phyloP scores from a whole-genome alignment of 495 filamentous ascomycete genomes.

The Penicillium nucicola region DNA sequence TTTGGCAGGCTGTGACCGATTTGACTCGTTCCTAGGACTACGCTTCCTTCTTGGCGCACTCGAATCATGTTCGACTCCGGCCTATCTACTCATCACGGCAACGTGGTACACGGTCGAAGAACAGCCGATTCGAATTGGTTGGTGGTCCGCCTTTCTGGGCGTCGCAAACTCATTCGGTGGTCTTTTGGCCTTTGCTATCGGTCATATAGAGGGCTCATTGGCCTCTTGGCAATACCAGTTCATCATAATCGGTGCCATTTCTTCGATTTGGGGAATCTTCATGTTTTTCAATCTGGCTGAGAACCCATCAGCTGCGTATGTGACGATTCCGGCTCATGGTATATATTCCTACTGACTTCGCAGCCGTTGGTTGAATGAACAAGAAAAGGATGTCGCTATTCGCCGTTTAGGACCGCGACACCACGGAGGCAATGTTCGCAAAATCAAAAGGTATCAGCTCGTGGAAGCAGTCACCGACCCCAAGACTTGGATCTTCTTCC shows the following conservation, averaged over 20 bases:
- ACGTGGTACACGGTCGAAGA: slow-evolving; percentile 31
- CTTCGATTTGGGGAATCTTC: slow-evolving; percentile 29
- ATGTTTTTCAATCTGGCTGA: slow-evolving; percentile 31
- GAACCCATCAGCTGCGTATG: slow-evolving; percentile 2
- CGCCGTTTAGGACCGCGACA: not conserved
- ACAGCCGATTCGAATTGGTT: slow-evolving; percentile 27
- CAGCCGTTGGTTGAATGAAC: slow-evolving; percentile 2
- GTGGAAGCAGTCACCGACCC: slow-evolving; percentile 5
- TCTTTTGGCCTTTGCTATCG: slow-evolving; percentile 13
- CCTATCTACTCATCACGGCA: slow-evolving; percentile 27
- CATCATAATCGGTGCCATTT: slow-evolving; percentile 32
- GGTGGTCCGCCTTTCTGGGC: slow-evolving; percentile 22
- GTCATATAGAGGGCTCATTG: slow-evolving; percentile 3
- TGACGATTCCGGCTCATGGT: not conserved
- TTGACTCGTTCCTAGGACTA: not conserved
- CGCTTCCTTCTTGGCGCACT: slow-evolving; percentile 24
- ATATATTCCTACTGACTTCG: not conserved
- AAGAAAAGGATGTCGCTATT: not conserved
- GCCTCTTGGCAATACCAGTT: slow-evolving; percentile 41
- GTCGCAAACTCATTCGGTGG: slow-evolving; percentile 12
- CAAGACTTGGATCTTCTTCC: slow-evolving; percentile 12
- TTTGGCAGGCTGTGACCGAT: not conserved
- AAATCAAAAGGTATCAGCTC: slow-evolving; percentile 7
- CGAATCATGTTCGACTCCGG: slow-evolving; percentile 25
- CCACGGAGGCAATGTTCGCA: not conserved